phyloP scores from a whole-genome alignment of 768 basidiomycete species.

The Lactifluus volemus region DNA sequence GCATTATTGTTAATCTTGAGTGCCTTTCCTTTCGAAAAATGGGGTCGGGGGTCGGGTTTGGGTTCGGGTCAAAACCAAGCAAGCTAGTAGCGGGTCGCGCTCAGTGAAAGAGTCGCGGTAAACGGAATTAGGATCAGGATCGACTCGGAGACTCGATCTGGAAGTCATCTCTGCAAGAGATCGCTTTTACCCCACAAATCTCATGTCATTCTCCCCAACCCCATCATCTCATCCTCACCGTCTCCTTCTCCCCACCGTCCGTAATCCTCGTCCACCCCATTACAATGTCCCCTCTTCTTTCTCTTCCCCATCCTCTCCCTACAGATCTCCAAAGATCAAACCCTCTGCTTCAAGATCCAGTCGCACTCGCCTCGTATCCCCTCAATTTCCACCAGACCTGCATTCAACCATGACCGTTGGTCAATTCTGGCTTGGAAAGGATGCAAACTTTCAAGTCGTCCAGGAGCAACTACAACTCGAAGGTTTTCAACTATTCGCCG shows the following conservation, averaged over 20 bases:
- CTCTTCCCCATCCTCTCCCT: not conserved
- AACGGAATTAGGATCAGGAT: constrained; percentile 2
- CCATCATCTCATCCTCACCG: not conserved
- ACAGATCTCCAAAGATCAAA: constrained; percentile 14
- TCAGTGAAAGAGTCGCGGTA: too few relatives aligned
- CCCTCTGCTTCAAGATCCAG: constrained; percentile 1
- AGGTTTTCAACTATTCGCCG: constrained; percentile 78
- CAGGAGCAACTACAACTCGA: constrained; percentile 40
- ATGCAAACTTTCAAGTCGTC: constrained; percentile 41
- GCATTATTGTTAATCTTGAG: constrained; percentile 12
- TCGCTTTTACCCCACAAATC: not conserved
- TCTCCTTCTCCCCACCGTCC: constrained; percentile 19
- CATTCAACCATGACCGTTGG: constrained; percentile 3
- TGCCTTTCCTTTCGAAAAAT: not conserved
- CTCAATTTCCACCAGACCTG: not conserved
- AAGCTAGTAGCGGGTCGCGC: too few relatives aligned
- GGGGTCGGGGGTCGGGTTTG: not conserved
- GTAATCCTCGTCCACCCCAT: not conserved
- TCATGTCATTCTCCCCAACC: not conserved
- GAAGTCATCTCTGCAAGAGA: not conserved
- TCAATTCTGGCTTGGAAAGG: constrained; percentile 36
- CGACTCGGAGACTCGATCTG: constrained; percentile 6
- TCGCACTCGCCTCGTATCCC: constrained; percentile 14
- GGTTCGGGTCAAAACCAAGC: not conserved
- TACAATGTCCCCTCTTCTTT: not conserved